Evolutionary conservation across 768 basidiomycete species (phyloP).

Genomic region (Tephrocybe sp.): DNA sequence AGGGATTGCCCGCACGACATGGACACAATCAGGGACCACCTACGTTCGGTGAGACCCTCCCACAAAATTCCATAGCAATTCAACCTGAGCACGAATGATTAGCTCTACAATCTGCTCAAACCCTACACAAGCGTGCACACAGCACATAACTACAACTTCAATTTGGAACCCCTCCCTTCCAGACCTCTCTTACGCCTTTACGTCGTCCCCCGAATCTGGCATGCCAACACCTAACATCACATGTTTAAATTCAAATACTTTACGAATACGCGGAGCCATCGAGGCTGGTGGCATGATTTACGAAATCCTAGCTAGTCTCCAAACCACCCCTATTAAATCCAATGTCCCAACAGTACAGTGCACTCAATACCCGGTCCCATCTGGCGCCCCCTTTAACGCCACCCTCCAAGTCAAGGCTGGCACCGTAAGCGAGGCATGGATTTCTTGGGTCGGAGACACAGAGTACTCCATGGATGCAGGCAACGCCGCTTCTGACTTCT

Average conservation of each 20-base stretch:
- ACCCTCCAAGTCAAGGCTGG: conserved; percentile 43
- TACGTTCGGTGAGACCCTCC: conserved; percentile 47
- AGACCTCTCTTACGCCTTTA: conserved; percentile 46
- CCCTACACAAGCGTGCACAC: conserved; percentile 59
- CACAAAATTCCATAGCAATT: neutral
- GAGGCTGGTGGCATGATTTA: conserved; percentile 64
- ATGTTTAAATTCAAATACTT: conserved; percentile 55
- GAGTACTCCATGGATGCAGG: conserved; percentile 68
- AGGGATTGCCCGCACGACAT: conserved; percentile 55
- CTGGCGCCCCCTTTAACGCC: conserved; percentile 37
- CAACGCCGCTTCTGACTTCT: conserved; percentile 50
- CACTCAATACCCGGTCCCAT: conserved; percentile 29
- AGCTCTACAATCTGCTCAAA: conserved; percentile 63
- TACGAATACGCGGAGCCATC: conserved; percentile 53
- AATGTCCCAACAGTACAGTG: conserved; percentile 26
- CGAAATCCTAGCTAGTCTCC: conserved; percentile 57
- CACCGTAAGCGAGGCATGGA: conserved; percentile 53
- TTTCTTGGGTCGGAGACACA: conserved; percentile 76
- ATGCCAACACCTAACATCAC: conserved; percentile 60
- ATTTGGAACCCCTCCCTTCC: conserved; percentile 29
- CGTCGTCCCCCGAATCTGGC: conserved; percentile 42
- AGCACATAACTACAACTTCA: conserved; percentile 44
- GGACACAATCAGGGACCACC: conserved; percentile 51
- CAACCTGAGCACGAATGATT: neutral
- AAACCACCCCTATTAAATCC: conserved; percentile 19